Percentiles rank a stretch among this genome's conserved stretches.
Evolutionary conservation across 495 filamentous ascomycete genomes (phyloP).

Genomic region (Tuber microsphaerosporum): DNA sequence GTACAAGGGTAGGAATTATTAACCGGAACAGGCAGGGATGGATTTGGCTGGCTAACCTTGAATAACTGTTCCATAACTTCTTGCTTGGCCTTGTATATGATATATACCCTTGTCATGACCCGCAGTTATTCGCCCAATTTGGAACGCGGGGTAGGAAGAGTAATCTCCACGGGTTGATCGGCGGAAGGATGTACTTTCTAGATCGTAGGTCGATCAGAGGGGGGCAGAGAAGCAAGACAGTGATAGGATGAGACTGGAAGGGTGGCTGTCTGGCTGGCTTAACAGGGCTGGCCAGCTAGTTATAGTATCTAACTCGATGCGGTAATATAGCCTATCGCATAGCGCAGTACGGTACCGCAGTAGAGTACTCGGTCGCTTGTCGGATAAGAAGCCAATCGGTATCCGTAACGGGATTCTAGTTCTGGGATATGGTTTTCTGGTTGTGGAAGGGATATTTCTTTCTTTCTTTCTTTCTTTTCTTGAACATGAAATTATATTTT

Average conservation of each 20-base stretch:
- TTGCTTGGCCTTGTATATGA: too few species aligned
- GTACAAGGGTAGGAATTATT: too few species aligned
- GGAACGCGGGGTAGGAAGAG: background rate
- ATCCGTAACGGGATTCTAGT: background rate
- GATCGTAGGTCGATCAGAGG: background rate
- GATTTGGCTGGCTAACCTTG: too few species aligned
- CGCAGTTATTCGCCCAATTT: background rate
- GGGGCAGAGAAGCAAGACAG: background rate
- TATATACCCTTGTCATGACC: background rate
- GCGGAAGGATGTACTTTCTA: background rate
- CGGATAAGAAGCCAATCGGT: background rate
- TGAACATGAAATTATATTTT: background rate
- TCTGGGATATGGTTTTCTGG: background rate
- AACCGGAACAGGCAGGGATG: too few species aligned
- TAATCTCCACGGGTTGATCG: background rate
- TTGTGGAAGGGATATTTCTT: background rate
- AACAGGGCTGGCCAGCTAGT: background rate
- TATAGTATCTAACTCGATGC: background rate
- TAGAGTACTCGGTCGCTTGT: background rate
- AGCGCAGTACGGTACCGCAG: too few species aligned
- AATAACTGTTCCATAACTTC: too few species aligned
- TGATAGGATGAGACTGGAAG: background rate
- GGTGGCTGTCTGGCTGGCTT: background rate
- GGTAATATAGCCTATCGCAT: background rate
- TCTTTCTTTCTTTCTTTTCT: background rate